Base-by-base conservation (phyloP, 2,329 filamentous ascomycete species). In the Rutstroemia sp. region DNA sequence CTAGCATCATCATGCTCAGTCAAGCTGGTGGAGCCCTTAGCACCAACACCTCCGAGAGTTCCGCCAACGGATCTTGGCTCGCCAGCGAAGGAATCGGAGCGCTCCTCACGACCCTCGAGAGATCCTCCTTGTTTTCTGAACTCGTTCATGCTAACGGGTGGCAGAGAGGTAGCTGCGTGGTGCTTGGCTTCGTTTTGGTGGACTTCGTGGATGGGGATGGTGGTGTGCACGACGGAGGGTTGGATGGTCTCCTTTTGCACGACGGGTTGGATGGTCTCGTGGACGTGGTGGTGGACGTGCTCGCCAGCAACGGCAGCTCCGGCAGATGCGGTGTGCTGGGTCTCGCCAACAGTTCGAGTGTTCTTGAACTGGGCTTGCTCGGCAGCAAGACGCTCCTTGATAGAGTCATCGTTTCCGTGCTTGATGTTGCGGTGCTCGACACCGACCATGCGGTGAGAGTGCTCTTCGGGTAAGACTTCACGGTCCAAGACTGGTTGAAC, bases 171-270 rank as follows among this genome's bases (percentile, higher is more conserved):
- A 1, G 83, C 78, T 45, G 77, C 75, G 66, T 90, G 87, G 67
- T 87, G 82, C 58, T 86, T 78, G 1, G 85, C 76, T 14, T 79
- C 75, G 51, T 85, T 82, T 64, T 88, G 83, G 67, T 89, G 86
- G 2, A 80, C 78, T 72, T 90, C 87, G 61, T 89, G 86, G 44
- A 90, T 78, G 0, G 86, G 87, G 0, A 87, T 76, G 1, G 84
- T 88, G 23, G 83, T 89, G 73, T 90, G 87, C 1, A 88, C 76
- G 3, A 89, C 78, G 16, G 81, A 76, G 1, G 84, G 84, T 61
- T 87, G 80, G 27, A 89, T 74, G 1, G 79, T 82, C 62, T 89
- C 83, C 68, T 87, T 88, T 51, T 89, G 76, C 38, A 90, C 75
- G 0, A 89, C 78, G 0, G 86, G 86, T 68, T 89, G 84, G 48